A percentile compares a stretch with the other conserved stretches of the same genome.
Evolutionary conservation across 2,329 filamentous ascomycete genomes (phyloP).

Genomic region (Trichoderma oligosporum): DNA sequence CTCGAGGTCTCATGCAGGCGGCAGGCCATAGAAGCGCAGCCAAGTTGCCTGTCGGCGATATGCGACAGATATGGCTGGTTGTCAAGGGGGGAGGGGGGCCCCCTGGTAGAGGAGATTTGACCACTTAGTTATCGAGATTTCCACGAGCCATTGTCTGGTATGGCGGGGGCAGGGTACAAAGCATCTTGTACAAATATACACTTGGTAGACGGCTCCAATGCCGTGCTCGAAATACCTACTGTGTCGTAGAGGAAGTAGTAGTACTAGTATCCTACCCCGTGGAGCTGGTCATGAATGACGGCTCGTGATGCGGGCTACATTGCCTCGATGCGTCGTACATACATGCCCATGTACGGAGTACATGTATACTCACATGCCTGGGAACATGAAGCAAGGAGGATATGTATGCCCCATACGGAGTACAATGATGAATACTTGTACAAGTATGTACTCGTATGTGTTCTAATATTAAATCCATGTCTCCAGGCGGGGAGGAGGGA

Average conservation of each 20-base stretch:
- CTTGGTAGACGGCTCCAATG: too few relatives aligned
- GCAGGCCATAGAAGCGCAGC: conserved; percentile 18
- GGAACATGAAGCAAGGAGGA: background rate
- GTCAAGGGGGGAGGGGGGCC: background rate
- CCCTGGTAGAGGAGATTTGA: background rate
- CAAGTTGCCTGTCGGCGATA: conserved; percentile 18
- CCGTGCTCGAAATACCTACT: background rate
- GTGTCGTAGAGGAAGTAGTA: too few relatives aligned
- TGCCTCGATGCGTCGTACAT: conserved; percentile 9
- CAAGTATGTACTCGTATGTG: background rate
- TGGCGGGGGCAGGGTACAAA: too few relatives aligned
- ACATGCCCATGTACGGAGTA: conserved; percentile 1
- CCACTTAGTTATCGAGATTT: too few relatives aligned
- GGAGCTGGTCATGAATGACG: conserved; percentile 4
- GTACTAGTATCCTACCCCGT: conserved; percentile 12
- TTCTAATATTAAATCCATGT: background rate
- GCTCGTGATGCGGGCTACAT: conserved; percentile 16
- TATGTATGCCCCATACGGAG: background rate
- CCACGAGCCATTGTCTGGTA: too few relatives aligned
- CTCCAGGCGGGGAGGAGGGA: background rate
- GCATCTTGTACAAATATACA: too few relatives aligned
- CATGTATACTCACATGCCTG: conserved; percentile 9
- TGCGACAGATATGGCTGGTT: background rate
- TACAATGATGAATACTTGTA: background rate
- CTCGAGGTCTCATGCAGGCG: conserved; percentile 15